phyloP scores from a whole-genome alignment of 2,329 filamentous ascomycete genomes.

The Diaporthe citriasiana region DNA sequence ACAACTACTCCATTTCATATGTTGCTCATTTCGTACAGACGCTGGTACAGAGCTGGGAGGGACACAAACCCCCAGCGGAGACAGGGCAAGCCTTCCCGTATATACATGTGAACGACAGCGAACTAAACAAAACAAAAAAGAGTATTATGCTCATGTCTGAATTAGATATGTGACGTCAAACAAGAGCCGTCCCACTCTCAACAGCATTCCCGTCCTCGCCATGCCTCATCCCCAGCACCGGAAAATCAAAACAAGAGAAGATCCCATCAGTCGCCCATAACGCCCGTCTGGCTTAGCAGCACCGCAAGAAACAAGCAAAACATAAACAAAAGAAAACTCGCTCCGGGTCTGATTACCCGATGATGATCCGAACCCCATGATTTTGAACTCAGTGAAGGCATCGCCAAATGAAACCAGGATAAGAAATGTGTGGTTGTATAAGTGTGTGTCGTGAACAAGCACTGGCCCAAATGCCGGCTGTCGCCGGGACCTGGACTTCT shows the following conservation, averaged over 20 bases:
- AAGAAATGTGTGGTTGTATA: conserved; percentile 1
- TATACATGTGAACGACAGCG: conserved; percentile 14
- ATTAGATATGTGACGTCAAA: conserved; percentile 28
- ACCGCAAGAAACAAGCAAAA: conserved; percentile 9
- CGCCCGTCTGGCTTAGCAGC: conserved; percentile 18
- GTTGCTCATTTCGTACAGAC: conserved; percentile 29
- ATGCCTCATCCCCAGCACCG: conserved; percentile 12
- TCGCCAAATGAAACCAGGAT: conserved; percentile 13
- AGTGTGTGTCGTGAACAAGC: not conserved
- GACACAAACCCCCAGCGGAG: not conserved
- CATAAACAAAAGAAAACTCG: conserved; percentile 12
- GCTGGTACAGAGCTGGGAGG: conserved; percentile 13
- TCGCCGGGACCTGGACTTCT: not conserved
- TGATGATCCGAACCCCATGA: conserved; percentile 15
- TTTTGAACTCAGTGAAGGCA: conserved; percentile 9
- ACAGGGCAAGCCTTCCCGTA: conserved; percentile 6
- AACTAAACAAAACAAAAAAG: conserved; percentile 8
- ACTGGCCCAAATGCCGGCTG: not conserved
- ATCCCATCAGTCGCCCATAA: conserved; percentile 13
- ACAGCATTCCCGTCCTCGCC: not conserved
- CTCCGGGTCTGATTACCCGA: conserved; percentile 20
- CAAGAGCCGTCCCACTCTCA: not conserved
- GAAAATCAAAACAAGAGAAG: not conserved
- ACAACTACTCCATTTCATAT: not conserved
- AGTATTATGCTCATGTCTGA: conserved; percentile 32